Evolutionary conservation across 768 basidiomycete species (phyloP).

Genomic region (Xanthoconium stramineum): DNA sequence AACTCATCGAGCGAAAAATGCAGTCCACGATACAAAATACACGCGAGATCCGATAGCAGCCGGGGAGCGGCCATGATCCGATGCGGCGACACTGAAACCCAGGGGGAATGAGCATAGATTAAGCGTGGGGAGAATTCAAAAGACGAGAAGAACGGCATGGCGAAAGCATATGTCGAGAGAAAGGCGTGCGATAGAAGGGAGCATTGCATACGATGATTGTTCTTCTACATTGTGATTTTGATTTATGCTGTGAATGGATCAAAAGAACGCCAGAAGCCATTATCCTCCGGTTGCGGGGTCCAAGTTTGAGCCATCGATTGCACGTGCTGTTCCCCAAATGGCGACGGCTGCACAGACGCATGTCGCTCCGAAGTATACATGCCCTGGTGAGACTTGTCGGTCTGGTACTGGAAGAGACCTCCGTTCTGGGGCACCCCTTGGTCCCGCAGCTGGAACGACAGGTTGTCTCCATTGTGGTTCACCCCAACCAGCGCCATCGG

Average conservation of each 20-base stretch:
- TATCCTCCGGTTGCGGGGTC: slow-evolving; percentile 21
- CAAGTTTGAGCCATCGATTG: slow-evolving; percentile 16
- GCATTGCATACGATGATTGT: not conserved
- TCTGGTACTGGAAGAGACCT: slow-evolving; percentile 16
- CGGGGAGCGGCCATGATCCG: too few species aligned
- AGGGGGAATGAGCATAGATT: not conserved
- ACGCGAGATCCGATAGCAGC: too few species aligned
- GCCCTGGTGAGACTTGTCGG: slow-evolving; percentile 23
- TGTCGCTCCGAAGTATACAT: slow-evolving; percentile 26
- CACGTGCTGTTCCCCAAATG: slow-evolving; percentile 17
- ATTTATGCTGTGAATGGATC: slow-evolving; percentile 23
- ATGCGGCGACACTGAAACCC: not conserved
- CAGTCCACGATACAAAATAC: too few species aligned
- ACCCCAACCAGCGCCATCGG: slow-evolving; percentile 21
- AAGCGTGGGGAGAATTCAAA: not conserved
- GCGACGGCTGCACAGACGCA: slow-evolving; percentile 16
- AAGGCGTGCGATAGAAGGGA: not conserved
- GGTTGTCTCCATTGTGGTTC: slow-evolving; percentile 13
- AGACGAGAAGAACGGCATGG: not conserved
- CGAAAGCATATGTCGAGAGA: not conserved
- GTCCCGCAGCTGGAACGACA: slow-evolving; percentile 18
- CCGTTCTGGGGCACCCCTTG: slow-evolving; percentile 15
- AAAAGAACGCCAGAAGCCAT: slow-evolving; percentile 26
- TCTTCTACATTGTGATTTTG: slow-evolving; percentile 3
- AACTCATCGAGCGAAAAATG: too few species aligned